Evolutionary conservation across 2,329 filamentous ascomycete species (phyloP).

Genomic region (Beauveria rudraprayagi): DNA sequence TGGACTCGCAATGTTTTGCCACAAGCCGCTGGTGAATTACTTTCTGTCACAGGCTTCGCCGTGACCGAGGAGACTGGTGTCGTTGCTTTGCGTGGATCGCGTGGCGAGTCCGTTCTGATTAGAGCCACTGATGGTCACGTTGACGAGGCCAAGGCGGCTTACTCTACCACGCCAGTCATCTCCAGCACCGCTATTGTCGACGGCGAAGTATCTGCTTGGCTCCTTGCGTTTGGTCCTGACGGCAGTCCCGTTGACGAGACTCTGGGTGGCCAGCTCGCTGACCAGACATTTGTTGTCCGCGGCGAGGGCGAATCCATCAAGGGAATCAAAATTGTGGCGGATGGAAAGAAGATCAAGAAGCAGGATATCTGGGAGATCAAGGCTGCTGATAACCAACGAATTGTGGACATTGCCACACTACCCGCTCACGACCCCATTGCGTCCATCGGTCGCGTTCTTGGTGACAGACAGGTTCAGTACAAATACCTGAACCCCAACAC

Average conservation of each 20-base stretch:
- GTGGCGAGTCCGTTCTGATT: conserved; percentile 55
- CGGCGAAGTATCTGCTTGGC: conserved; percentile 41
- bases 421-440: conserved; percentile 79
- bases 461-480: conserved; percentile 88
- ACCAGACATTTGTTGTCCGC: conserved; percentile 47
- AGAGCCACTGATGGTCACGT: conserved; percentile 45
- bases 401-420: conserved; percentile 59
- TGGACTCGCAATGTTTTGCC: conserved; percentile 65
- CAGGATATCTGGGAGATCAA: conserved; percentile 65
- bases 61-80: conserved; percentile 48
- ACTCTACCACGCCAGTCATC: conserved; percentile 22
- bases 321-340: conserved; percentile 44
- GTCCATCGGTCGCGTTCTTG: conserved; percentile 89
- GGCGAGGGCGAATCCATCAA: conserved; percentile 41
- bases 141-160: conserved; percentile 31
- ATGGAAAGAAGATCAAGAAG: conserved; percentile 33
- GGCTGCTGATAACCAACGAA: conserved; percentile 55
- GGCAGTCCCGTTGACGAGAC: conserved; percentile 40
- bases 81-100: conserved; percentile 50
- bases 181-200: conserved; percentile 44
- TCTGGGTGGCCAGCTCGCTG: conserved; percentile 37
- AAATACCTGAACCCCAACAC: conserved; percentile 93
- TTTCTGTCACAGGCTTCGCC: conserved; percentile 62
- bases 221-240: conserved; percentile 44
- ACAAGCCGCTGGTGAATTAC: conserved; percentile 44